Conservation (phyloP, 768 basidiomycete species). For the Neoboletus magnificus region DNA sequence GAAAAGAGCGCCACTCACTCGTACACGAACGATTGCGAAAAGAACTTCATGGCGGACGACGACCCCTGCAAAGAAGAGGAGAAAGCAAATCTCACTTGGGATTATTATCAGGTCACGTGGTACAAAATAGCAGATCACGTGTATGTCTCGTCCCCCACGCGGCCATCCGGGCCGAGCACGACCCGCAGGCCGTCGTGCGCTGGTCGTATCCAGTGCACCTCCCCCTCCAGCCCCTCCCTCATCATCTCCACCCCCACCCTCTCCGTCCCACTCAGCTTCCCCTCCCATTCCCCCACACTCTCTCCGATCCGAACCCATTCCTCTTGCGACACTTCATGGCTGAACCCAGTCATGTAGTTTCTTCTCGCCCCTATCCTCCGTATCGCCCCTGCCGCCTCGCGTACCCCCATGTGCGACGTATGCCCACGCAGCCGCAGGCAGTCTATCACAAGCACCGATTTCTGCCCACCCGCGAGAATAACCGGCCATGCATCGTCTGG, state of each 20-base stretch:
- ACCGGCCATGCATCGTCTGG: conserved; percentile 68
- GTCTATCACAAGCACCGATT: conserved; percentile 69
- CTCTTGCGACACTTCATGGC: conserved; percentile 74
- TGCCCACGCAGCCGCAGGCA: conserved; percentile 65
- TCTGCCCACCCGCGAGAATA: conserved; percentile 30
- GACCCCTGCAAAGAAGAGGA: conserved; percentile 30
- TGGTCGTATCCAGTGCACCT: conserved; percentile 60
- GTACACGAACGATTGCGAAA: conserved; percentile 54
- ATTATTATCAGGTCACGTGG: conserved; percentile 9
- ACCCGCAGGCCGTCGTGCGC: conserved; percentile 73
- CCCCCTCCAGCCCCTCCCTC: conserved; percentile 43
- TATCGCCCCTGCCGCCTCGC: conserved; percentile 54
- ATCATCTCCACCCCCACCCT: conserved; percentile 45
- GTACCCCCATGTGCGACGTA: conserved; percentile 79
- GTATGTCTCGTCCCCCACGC: conserved; percentile 54
- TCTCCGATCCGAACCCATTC: conserved; percentile 69
- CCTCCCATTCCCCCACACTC: conserved; percentile 37
- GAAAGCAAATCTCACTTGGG: not conserved
- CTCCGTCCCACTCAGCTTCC: conserved; percentile 34
- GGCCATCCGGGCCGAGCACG: conserved; percentile 38
- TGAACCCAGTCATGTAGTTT: conserved; percentile 74
- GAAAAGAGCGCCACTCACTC: conserved; percentile 37
- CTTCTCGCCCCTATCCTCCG: conserved; percentile 54
- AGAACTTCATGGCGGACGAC: conserved; percentile 51
- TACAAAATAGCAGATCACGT: conserved; percentile 10